Conservation (phyloP, 1,139 yeast genomes). For the Suhomyces chickasaworum region DNA sequence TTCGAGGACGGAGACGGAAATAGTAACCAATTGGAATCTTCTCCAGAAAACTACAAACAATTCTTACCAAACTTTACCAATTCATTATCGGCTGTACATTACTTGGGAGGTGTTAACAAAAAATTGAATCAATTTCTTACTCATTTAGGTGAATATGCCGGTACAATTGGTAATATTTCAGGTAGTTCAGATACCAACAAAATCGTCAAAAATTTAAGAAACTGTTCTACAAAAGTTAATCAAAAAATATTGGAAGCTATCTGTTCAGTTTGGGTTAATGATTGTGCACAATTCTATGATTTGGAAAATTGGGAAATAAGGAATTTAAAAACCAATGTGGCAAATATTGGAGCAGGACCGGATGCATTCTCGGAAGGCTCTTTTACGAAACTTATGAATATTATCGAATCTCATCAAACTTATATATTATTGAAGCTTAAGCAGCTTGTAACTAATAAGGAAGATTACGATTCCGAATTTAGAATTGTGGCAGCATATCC, state of each 20-base stretch:
- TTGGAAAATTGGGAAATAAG: slow-evolving; percentile 46
- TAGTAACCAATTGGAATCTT: slow-evolving; percentile 38
- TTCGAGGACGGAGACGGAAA: slow-evolving; percentile 35
- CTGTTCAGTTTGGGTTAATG: slow-evolving; percentile 52
- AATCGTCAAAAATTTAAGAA: slow-evolving; percentile 37
- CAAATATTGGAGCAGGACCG: slow-evolving; percentile 13
- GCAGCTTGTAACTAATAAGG: slow-evolving; percentile 36
- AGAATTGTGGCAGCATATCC: slow-evolving; percentile 35
- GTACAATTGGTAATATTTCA: slow-evolving; percentile 36
- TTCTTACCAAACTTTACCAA: slow-evolving; percentile 47
- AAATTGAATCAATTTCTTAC: slow-evolving; percentile 36
- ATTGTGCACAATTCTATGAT: slow-evolving; percentile 49
- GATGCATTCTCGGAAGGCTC: slow-evolving; percentile 18
- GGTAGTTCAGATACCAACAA: slow-evolving; percentile 42
- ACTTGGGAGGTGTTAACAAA: slow-evolving; percentile 35
- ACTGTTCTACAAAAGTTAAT: slow-evolving; percentile 35
- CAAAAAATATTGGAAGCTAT: slow-evolving; percentile 47
- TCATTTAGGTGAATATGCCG: slow-evolving; percentile 36
- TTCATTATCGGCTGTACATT: slow-evolving; percentile 44
- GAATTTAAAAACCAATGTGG: slow-evolving; percentile 7
- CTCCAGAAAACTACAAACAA: slow-evolving; percentile 39
- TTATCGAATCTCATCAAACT: slow-evolving; percentile 44
- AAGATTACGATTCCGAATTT: slow-evolving; percentile 29
- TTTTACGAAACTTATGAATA: slow-evolving; percentile 42
- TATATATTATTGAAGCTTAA: slow-evolving; percentile 35